These are phyloP conservation scores for Rhododendron vialii DNA, from an alignment of 148 eudicot species.

Conservation along the genomic window DNA sequence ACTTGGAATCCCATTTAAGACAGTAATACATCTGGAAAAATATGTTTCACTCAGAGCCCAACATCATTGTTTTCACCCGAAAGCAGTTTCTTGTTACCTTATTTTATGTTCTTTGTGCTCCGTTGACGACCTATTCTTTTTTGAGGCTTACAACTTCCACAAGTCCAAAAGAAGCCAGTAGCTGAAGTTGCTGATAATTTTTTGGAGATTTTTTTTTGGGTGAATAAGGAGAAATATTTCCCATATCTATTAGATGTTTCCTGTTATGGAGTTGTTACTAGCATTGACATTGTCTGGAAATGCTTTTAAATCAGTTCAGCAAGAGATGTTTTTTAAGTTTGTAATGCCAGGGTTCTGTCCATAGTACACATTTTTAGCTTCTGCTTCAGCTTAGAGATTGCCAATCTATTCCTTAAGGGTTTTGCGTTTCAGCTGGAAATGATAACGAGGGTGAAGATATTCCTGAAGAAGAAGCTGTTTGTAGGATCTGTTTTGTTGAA, in stretches of 20 bases:
- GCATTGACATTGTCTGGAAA: not conserved
- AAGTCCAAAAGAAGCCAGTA: not conserved
- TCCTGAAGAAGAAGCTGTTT: constrained; percentile 91
- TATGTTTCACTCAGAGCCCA: not conserved
- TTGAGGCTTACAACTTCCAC: not conserved
- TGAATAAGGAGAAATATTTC: not conserved
- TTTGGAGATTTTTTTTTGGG: not conserved
- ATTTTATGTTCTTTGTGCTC: not conserved
- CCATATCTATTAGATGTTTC: not conserved
- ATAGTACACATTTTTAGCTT: not conserved
- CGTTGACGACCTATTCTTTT: too few relatives aligned
- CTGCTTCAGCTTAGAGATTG: constrained; percentile 4
- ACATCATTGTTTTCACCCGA: not conserved
- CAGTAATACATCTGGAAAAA: not conserved
- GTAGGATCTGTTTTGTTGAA: constrained; percentile 90
- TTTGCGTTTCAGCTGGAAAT: constrained; percentile 39
- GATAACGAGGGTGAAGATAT: constrained; percentile 60
- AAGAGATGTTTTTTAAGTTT: not conserved
- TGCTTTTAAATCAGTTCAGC: not conserved
- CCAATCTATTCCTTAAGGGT: constrained; percentile 31
- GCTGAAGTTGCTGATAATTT: not conserved
- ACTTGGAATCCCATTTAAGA: not conserved
- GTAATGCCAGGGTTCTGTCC: not conserved
- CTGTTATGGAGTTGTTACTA: not conserved
- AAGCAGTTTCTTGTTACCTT: not conserved